Conservation (phyloP, 2,329 filamentous ascomycete species). For the Akanthomyces lecanii region DNA sequence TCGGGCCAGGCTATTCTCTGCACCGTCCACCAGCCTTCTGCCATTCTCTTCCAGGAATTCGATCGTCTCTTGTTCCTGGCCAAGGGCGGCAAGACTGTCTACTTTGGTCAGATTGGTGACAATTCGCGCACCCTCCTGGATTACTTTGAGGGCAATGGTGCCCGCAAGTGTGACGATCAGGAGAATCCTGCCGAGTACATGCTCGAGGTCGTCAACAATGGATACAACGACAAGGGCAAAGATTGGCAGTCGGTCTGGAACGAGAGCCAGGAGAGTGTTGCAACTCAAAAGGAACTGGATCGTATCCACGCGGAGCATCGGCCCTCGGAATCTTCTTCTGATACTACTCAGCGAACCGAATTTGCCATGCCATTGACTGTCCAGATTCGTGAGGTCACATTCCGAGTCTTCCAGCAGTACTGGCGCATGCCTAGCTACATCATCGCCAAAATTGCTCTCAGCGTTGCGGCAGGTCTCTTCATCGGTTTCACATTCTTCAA, state of each 20-base stretch:
- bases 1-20: constrained; percentile 51
- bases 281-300: constrained; percentile 58
- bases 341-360: constrained; percentile 51
- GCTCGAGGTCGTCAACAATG: constrained; percentile 50
- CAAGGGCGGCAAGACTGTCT: constrained; percentile 62
- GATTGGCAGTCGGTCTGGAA: constrained; percentile 70
- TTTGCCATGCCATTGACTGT: constrained; percentile 70
- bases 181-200: constrained; percentile 77
- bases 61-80: constrained; percentile 62
- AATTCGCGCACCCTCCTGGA: constrained; percentile 53
- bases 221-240: constrained; percentile 33
- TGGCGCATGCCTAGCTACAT: constrained; percentile 78
- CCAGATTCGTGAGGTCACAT: constrained; percentile 62
- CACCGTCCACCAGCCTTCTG: constrained; percentile 53
- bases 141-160: constrained; percentile 65
- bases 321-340: constrained; percentile 30
- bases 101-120: constrained; percentile 63
- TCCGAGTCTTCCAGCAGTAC: constrained; percentile 75
- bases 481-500: constrained; percentile 70
- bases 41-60: constrained; percentile 51
- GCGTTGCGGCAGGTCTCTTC: constrained; percentile 58
- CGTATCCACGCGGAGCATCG: constrained; percentile 37
- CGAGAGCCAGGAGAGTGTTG: constrained; percentile 45
- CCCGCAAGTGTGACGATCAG: constrained; percentile 51
- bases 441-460: constrained; percentile 65